phyloP scores from a whole-genome alignment of 2,329 filamentous ascomycete species.

The Colletotrichum sp. region DNA sequence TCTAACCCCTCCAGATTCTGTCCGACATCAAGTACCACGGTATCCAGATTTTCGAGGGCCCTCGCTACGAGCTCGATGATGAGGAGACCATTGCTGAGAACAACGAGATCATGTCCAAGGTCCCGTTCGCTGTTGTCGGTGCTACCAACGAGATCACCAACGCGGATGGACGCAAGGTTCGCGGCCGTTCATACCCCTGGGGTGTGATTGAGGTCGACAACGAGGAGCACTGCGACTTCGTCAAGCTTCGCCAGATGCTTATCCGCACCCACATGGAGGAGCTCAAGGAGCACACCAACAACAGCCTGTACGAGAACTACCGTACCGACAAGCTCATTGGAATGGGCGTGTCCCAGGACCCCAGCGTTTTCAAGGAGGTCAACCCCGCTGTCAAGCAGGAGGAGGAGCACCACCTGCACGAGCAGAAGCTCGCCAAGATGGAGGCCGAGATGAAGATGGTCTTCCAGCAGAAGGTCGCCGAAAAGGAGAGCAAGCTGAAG shows the following conservation, averaged over 20 bases:
- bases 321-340: slow-evolving; percentile 98
- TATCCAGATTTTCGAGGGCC: slow-evolving; percentile 99
- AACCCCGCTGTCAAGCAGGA: slow-evolving; percentile 99
- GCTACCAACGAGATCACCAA: slow-evolving; percentile 94
- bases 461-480: slow-evolving; percentile 99
- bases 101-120: slow-evolving; percentile 99
- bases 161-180: slow-evolving; percentile 91
- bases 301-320: slow-evolving; percentile 99
- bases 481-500: slow-evolving; percentile 99
- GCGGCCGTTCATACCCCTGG: slow-evolving; percentile 96
- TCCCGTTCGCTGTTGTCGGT: slow-evolving; percentile 97
- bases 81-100: slow-evolving; percentile 99
- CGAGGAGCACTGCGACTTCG: slow-evolving; percentile 99
- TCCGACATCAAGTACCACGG: slow-evolving; percentile 96
- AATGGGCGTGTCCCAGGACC: slow-evolving; percentile 98
- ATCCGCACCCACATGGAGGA: slow-evolving; percentile 99
- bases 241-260: slow-evolving; percentile 99
- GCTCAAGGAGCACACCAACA: slow-evolving; percentile 99
- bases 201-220: slow-evolving; percentile 99
- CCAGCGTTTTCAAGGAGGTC: slow-evolving; percentile 99
- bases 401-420: slow-evolving; percentile 96
- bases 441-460: slow-evolving; percentile 99
- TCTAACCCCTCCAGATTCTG: slow-evolving; percentile 71
- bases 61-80: slow-evolving; percentile 97
- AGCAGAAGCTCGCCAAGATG: slow-evolving; percentile 99